These are phyloP conservation scores for Ormosia emarginata DNA, from an alignment of 306 rosid genomes.

Conservation along the genomic window DNA sequence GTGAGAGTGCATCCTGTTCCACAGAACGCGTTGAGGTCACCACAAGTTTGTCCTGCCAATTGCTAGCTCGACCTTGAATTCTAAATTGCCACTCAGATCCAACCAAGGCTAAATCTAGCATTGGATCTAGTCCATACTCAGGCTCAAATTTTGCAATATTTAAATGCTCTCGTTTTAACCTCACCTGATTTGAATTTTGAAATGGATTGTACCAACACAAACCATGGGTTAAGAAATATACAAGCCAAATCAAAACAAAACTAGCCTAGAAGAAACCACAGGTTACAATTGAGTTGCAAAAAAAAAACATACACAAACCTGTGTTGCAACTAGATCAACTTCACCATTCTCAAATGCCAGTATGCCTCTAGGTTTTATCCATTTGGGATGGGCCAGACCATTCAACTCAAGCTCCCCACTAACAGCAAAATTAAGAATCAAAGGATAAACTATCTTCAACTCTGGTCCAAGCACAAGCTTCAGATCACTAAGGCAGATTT, in stretches of 20 bases:
- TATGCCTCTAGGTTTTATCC: constrained; percentile 76
- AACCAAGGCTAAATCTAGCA: constrained; percentile 87
- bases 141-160: constrained; percentile 92
- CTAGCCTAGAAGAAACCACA: background rate
- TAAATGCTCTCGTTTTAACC: constrained; percentile 80
- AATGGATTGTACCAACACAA: constrained; percentile 17
- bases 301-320: constrained; percentile 50
- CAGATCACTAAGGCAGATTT: constrained; percentile 72
- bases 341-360: constrained; percentile 85
- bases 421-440: constrained; percentile 74
- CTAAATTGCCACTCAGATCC: constrained; percentile 86
- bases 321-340: constrained; percentile 93
- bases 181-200: constrained; percentile 54
- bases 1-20: constrained; percentile 79
- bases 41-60: constrained; percentile 76
- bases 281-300: background rate
- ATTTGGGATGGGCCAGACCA: constrained; percentile 78
- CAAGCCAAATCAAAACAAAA: constrained; percentile 4
- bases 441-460: constrained; percentile 84
- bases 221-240: constrained; percentile 13
- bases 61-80: constrained; percentile 85
- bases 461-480: constrained; percentile 92
- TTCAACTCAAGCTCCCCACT: constrained; percentile 91
- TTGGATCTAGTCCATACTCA: constrained; percentile 85
- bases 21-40: constrained; percentile 72